phyloP scores from a whole-genome alignment of 371 early-diverging fungal species.

The Apophysomyces variabilis region DNA sequence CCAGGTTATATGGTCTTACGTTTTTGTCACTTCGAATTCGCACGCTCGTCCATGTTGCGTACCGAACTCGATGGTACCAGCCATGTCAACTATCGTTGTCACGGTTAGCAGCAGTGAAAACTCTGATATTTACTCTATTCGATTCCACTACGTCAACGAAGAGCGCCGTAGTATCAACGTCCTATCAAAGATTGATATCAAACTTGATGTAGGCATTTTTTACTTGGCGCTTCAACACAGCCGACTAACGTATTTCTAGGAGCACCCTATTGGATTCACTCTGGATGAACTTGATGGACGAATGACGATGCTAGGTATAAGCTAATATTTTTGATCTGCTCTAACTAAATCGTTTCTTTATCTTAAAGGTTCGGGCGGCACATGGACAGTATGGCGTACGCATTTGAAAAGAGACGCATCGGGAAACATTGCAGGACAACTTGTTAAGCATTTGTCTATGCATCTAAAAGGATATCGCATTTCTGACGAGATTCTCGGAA shows the following conservation, averaged over 20 bases:
- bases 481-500: constrained; percentile 28
- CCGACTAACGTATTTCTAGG: constrained; percentile 7
- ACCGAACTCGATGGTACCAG: constrained; percentile 55
- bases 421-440: constrained; percentile 32
- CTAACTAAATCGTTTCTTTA: neutral
- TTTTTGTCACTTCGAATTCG: constrained; percentile 50
- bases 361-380: constrained; percentile 28
- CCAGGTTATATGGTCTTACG: constrained; percentile 51
- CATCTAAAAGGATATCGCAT: constrained; percentile 34
- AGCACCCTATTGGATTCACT: constrained; percentile 51
- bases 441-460: constrained; percentile 32
- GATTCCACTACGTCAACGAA: constrained; percentile 53
- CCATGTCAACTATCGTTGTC: constrained; percentile 50
- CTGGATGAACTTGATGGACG: constrained; percentile 55
- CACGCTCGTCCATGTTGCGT: constrained; percentile 49
- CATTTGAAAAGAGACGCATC: constrained; percentile 41
- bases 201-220: constrained; percentile 21
- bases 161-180: constrained; percentile 54
- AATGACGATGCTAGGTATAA: constrained; percentile 49
- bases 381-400: constrained; percentile 43
- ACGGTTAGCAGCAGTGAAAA: constrained; percentile 33
- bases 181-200: constrained; percentile 35
- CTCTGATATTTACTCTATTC: constrained; percentile 30
- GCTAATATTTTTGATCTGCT: neutral
- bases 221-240: neutral